Evolutionary conservation across 768 basidiomycete species (phyloP), one percentile per base, ranked within the genome.

Genomic region (Mycena olivaceomarginata): DNA sequence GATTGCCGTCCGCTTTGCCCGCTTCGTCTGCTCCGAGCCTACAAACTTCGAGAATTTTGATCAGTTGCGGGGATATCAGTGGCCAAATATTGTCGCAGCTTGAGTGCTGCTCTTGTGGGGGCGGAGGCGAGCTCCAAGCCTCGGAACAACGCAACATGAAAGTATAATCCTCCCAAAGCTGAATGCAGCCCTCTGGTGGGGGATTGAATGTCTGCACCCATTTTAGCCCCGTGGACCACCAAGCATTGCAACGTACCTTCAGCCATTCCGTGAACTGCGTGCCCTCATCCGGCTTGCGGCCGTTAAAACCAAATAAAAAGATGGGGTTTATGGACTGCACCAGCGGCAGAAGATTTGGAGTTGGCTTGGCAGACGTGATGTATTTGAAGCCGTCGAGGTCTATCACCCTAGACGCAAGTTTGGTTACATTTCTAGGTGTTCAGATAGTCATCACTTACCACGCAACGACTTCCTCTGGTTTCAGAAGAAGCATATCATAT

Each of bases 111-210:
- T 59, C n/a, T 43, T 41, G 20, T 18, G 12, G 18, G 25, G 45
- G 20, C 45, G 5, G 31, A 18, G 46, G 15, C 10, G n/a, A n/a
- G 10, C 10, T 20, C 60, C 60, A 71, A 39, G 37, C 20, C 0
- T 39, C 25, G 31, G 46, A 39, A 16, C 70, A 71, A 15, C 62
- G 51, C 31, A 1, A 3, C 59, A 71, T 71, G 70, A 71, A 71
- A 15, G 31, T 3, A 15, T 71, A 63, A 31, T 71, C 70, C 46
- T 62, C 59, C 68, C 68, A 69, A 1, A 57, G 56, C 1, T 45
- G 40, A 59, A 69, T 31, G 11, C 59, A n/a, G 20, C n/a, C 56
- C 3, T 69, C 59, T 15, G 41, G 57, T 9, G 16, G 16, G 31
- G 43, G 43, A 8, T 39, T 1, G 40, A 71, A 48, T 48, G 48